Conservation (phyloP, 2,329 filamentous ascomycete genomes). For the Furcasterigmium sp. region DNA sequence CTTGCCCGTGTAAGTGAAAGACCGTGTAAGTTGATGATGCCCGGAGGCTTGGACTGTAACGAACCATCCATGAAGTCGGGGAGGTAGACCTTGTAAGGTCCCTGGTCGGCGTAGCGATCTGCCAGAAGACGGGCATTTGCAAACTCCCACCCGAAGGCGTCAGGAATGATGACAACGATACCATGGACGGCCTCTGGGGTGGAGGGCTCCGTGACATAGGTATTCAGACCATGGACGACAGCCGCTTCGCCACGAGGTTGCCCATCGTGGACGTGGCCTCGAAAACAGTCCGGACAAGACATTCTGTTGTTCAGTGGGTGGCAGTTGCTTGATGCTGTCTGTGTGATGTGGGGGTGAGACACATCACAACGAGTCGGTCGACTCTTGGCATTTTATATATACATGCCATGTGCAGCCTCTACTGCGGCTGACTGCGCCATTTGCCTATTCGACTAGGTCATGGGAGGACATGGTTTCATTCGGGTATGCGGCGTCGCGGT, state of each 20-base stretch:
- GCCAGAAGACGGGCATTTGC: conserved; percentile 47
- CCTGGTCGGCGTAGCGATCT: conserved; percentile 47
- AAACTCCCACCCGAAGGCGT: conserved; percentile 51
- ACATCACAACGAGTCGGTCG: too few species aligned
- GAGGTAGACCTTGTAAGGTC: conserved; percentile 43
- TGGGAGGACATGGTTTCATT: too few species aligned
- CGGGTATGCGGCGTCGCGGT: too few species aligned
- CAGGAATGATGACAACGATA: conserved; percentile 48
- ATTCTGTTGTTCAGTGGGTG: conserved; percentile 17
- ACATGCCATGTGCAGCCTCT: too few species aligned
- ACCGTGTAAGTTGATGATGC: neutral
- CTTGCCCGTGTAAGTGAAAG: conserved; percentile 10
- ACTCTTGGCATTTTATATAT: too few species aligned
- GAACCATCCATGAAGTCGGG: conserved; percentile 49
- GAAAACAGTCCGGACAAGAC: conserved; percentile 38
- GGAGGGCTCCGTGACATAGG: conserved; percentile 37
- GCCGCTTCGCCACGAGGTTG: conserved; percentile 36
- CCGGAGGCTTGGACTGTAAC: neutral
- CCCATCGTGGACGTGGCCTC: conserved; percentile 38
- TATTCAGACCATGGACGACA: conserved; percentile 40
- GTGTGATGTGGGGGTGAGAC: too few species aligned
- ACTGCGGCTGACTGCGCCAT: too few species aligned
- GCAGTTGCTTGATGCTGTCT: too few species aligned
- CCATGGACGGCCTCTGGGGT: conserved; percentile 30
- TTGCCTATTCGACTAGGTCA: too few species aligned